A percentile compares a stretch with the other conserved stretches of the same genome.
Conservation (phyloP, 495 filamentous ascomycete genomes). For the Geopyxis carbonaria region DNA sequence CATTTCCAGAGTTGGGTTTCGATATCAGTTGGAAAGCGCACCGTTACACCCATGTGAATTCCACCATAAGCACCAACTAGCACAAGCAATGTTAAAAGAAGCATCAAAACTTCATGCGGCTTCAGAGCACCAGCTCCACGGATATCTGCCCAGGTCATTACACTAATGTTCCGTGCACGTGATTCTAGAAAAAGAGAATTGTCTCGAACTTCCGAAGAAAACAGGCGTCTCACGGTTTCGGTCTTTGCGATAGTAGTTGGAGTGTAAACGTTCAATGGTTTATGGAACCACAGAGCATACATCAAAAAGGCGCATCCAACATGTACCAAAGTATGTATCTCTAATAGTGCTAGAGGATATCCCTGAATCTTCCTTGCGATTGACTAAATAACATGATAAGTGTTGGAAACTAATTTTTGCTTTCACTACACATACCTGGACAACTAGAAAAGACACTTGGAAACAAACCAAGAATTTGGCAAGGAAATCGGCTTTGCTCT, state of each 20-base stretch:
- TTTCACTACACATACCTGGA: conserved; percentile 2
- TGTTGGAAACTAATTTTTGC: too few relatives aligned
- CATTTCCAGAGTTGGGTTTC: conserved; percentile 7
- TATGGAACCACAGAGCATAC: conserved; percentile 8
- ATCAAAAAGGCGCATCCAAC: conserved; percentile 9
- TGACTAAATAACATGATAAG: conserved; percentile 1
- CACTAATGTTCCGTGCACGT: conserved; percentile 1
- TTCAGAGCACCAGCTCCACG: too few relatives aligned
- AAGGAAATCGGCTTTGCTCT: conserved; percentile 8
- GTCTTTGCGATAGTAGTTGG: conserved; percentile 1
- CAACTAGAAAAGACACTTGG: conserved; percentile 5
- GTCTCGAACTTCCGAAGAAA: background rate
- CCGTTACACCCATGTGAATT: conserved; percentile 5
- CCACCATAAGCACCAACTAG: background rate
- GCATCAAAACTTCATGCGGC: background rate
- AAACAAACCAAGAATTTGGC: conserved; percentile 7
- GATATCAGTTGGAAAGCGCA: conserved; percentile 1
- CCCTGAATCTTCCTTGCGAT: background rate
- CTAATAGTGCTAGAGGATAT: conserved; percentile 8
- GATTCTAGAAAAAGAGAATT: background rate
- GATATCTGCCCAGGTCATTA: background rate
- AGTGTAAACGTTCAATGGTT: conserved; percentile 6
- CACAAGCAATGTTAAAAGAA: background rate
- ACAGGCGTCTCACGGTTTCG: background rate
- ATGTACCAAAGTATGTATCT: conserved; percentile 9